A percentile compares a stretch with the other conserved stretches of the same genome.
phyloP scores from a whole-genome alignment of 495 filamentous ascomycete species.

The Penicillium psychrofluorescens region DNA sequence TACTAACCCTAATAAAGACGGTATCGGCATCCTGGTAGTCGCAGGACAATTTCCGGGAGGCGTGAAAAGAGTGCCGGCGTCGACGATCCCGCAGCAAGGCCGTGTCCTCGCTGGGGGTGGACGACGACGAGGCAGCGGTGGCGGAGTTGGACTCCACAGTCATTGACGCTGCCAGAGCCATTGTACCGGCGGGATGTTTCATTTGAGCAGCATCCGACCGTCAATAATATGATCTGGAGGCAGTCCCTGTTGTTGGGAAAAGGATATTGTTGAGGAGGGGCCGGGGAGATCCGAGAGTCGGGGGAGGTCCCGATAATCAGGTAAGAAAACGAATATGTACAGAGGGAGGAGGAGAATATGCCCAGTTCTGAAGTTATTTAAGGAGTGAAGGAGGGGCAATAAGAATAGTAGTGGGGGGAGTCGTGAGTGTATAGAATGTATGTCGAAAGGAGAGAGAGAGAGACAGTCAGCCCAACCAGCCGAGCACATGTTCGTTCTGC shows the following conservation, averaged over 20 bases:
- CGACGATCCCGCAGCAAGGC: constrained; percentile 37
- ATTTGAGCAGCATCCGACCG: constrained; percentile 1
- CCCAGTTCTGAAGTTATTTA: not conserved
- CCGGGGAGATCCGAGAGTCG: not conserved
- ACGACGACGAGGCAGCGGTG: constrained; percentile 21
- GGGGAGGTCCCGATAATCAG: too few species aligned
- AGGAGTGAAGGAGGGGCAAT: not conserved
- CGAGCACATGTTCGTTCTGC: too few species aligned
- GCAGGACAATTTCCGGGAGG: constrained; percentile 52
- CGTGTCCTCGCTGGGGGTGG: constrained; percentile 29
- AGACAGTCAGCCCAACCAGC: constrained; percentile 15
- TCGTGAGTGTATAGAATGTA: not conserved
- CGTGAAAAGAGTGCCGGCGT: constrained; percentile 60
- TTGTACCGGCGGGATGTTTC: constrained; percentile 12
- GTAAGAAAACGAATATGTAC: too few species aligned
- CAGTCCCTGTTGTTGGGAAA: not conserved
- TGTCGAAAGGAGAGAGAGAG: not conserved
- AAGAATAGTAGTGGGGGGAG: not conserved
- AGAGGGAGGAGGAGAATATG: too few species aligned
- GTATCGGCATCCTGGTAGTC: constrained; percentile 59
- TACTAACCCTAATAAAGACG: constrained; percentile 53
- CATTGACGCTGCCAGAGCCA: constrained; percentile 41
- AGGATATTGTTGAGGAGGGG: not conserved
- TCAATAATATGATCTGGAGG: too few species aligned
- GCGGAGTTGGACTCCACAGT: constrained; percentile 38